Percentiles rank a stretch among this genome's conserved stretches.
Conservation (phyloP, 2,329 filamentous ascomycete species). For the Mollisia scopiformis region DNA sequence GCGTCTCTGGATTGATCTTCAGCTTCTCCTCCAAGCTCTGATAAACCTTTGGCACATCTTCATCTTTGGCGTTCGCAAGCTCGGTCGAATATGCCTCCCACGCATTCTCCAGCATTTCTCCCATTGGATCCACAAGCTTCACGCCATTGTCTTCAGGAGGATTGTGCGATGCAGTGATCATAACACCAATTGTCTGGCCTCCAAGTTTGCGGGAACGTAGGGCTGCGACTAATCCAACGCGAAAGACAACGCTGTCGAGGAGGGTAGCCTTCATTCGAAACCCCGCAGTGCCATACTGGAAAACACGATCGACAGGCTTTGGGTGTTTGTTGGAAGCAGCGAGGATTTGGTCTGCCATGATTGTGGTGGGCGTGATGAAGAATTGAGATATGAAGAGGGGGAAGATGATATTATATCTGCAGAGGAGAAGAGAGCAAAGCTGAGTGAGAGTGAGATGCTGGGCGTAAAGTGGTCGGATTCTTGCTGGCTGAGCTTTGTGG, state of each 20-base stretch:
- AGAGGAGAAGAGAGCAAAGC: neutral
- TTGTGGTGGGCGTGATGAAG: conserved; percentile 22
- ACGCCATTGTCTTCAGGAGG: conserved; percentile 88
- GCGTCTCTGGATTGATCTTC: conserved; percentile 71
- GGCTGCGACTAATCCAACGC: conserved; percentile 86
- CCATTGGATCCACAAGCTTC: conserved; percentile 96
- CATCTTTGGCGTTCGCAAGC: conserved; percentile 83
- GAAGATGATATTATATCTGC: neutral
- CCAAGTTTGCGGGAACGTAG: conserved; percentile 88
- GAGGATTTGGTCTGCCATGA: conserved; percentile 56
- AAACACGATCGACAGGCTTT: conserved; percentile 55
- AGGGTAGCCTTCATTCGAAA: conserved; percentile 76
- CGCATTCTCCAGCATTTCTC: conserved; percentile 95
- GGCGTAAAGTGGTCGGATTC: neutral
- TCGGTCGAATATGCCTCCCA: conserved; percentile 91
- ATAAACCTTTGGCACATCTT: conserved; percentile 77
- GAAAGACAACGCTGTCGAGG: conserved; percentile 89
- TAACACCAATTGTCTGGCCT: conserved; percentile 91
- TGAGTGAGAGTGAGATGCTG: conserved; percentile 1
- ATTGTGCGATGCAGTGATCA: conserved; percentile 96
- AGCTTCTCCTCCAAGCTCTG: conserved; percentile 73
- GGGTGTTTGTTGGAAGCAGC: conserved; percentile 65
- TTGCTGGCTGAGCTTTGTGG: neutral
- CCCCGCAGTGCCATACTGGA: conserved; percentile 69
- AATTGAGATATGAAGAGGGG: conserved; percentile 1